These are phyloP conservation scores for Kazachstania bromeliacearum DNA, from an alignment of 805 yeast species.

Conservation along the genomic window DNA sequence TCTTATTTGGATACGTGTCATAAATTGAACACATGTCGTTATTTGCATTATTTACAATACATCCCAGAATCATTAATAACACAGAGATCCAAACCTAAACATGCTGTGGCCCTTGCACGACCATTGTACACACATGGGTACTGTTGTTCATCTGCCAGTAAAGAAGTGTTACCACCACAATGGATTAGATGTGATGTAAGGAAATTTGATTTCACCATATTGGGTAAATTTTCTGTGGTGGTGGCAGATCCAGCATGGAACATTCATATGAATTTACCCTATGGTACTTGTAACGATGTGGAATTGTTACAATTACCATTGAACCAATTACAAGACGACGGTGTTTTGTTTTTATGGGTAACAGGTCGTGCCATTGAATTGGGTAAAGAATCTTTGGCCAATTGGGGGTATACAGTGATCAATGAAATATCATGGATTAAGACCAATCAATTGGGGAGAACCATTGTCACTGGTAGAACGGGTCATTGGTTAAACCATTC, in stretches of 20 bases:
- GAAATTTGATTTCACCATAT: slow-evolving; percentile 52
- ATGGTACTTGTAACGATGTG: slow-evolving; percentile 68
- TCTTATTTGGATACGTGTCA: slow-evolving; percentile 92
- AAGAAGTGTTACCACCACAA: slow-evolving; percentile 48
- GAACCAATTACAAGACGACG: slow-evolving; percentile 68
- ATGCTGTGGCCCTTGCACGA: slow-evolving; percentile 9
- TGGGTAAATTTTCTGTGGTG: slow-evolving; percentile 77
- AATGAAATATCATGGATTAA: slow-evolving; percentile 90
- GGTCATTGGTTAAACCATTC: slow-evolving; percentile 97
- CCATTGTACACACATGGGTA: slow-evolving; percentile 29
- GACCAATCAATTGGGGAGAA: slow-evolving; percentile 75
- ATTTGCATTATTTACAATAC: slow-evolving; percentile 59
- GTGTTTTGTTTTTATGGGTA: slow-evolving; percentile 81
- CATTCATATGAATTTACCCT: slow-evolving; percentile 79
- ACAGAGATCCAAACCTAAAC: too few species aligned
- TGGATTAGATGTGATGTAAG: slow-evolving; percentile 85
- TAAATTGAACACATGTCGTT: slow-evolving; percentile 69
- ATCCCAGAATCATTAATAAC: slow-evolving; percentile 30
- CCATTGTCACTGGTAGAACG: slow-evolving; percentile 90
- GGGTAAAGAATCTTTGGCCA: slow-evolving; percentile 64
- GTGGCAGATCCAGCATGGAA: slow-evolving; percentile 97
- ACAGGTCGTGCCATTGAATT: slow-evolving; percentile 89
- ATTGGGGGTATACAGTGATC: slow-evolving; percentile 74
- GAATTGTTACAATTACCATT: slow-evolving; percentile 63
- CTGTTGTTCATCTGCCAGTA: slow-evolving; percentile 28